Evolutionary conservation across 2,329 filamentous ascomycete genomes (phyloP).

Genomic region (Cercospora sp.): DNA sequence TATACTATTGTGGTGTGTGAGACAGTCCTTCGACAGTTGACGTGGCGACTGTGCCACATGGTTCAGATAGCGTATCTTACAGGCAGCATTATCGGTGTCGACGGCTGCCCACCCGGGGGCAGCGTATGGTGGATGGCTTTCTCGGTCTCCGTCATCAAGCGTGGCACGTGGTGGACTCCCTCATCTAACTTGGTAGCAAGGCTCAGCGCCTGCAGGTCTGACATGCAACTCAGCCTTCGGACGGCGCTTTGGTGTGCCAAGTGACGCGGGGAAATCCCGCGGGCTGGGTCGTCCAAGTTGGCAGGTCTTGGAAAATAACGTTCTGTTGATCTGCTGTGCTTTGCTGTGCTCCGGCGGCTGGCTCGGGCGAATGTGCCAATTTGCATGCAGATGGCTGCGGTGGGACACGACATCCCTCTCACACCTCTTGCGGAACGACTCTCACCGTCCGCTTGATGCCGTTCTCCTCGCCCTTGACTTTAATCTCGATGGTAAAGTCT

Average conservation of each 20-base stretch:
- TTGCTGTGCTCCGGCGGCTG: neutral
- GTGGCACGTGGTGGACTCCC: conserved; percentile 7
- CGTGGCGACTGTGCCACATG: conserved; percentile 5
- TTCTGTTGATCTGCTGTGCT: neutral
- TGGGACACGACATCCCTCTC: neutral
- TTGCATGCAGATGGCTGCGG: neutral
- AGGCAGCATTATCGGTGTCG: neutral
- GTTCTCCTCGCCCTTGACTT: conserved; percentile 49
- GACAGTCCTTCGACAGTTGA: conserved; percentile 1
- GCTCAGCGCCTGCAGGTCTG: neutral
- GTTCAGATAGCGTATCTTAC: neutral
- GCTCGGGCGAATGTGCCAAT: neutral
- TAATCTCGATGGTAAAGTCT: conserved; percentile 54
- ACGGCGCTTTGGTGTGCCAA: conserved; percentile 9
- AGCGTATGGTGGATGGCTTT: neutral
- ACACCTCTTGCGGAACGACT: conserved; percentile 42
- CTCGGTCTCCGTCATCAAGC: conserved; percentile 6
- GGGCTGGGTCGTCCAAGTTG: conserved; percentile 2
- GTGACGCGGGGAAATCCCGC: conserved; percentile 7
- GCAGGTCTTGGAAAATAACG: neutral
- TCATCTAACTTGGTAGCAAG: conserved; percentile 10
- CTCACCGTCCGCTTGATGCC: conserved; percentile 45
- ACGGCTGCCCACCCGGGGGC: neutral
- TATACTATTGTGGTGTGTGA: conserved; percentile 12
- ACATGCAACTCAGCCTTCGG: conserved; percentile 8